Percentiles rank a stretch among this genome's conserved stretches.
Conservation (phyloP, 1,284 basidiomycete species). For the Apiotrichum sp. region DNA sequence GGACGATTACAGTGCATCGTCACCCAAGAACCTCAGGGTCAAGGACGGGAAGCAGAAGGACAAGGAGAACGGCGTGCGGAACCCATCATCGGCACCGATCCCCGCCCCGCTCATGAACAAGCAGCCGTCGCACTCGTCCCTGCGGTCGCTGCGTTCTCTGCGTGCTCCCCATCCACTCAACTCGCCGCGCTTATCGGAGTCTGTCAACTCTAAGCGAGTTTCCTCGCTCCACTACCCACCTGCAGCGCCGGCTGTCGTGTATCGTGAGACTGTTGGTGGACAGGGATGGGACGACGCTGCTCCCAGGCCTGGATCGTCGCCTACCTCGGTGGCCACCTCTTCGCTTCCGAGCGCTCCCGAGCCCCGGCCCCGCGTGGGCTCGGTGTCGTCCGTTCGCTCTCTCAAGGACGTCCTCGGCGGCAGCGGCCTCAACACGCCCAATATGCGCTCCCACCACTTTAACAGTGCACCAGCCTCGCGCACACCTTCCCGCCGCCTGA, state of each 20-base stretch:
- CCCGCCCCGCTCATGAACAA: not conserved
- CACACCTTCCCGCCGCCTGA: constrained; percentile 16
- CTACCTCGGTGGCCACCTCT: not conserved
- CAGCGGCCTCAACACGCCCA: not conserved
- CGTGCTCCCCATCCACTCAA: constrained; percentile 45
- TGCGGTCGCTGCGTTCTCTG: constrained; percentile 38
- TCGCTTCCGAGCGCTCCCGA: not conserved
- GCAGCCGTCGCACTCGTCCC: constrained; percentile 29
- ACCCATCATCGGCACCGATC: not conserved
- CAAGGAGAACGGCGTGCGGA: no score
- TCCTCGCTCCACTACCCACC: constrained; percentile 41
- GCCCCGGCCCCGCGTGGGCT: constrained; percentile 2
- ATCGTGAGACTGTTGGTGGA: constrained; percentile 31
- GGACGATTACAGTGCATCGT: not conserved
- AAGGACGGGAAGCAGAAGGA: no score
- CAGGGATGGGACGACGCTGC: constrained; percentile 26
- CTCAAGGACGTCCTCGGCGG: constrained; percentile 15
- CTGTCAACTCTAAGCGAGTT: constrained; percentile 16
- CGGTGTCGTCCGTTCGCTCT: constrained; percentile 19
- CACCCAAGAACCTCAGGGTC: no score
- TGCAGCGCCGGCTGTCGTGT: constrained; percentile 36
- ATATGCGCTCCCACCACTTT: not conserved
- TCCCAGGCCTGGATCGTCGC: not conserved
- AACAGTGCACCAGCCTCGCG: not conserved
- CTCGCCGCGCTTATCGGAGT: constrained; percentile 24